phyloP scores from a whole-genome alignment of 192 early-diverging fungal genomes.

The Podila horticola region DNA sequence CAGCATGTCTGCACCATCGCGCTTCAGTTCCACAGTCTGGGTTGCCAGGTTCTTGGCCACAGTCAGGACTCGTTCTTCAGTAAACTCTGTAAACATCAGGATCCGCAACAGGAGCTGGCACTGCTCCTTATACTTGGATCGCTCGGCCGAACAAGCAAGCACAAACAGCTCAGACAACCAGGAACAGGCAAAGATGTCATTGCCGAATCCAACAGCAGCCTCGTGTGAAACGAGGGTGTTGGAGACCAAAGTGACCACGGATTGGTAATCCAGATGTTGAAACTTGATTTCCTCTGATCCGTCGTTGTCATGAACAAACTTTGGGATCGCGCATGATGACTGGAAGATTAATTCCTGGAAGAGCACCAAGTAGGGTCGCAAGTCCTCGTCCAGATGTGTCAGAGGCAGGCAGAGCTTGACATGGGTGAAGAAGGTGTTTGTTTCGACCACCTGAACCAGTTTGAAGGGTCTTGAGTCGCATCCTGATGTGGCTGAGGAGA shows the following conservation, averaged over 20 bases:
- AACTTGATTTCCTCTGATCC: constrained; percentile 31
- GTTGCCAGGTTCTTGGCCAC: constrained; percentile 75
- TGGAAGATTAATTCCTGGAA: constrained; percentile 84
- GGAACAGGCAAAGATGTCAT: constrained; percentile 54
- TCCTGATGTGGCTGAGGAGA: constrained; percentile 23
- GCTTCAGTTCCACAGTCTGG: constrained; percentile 72
- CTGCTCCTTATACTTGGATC: constrained; percentile 44
- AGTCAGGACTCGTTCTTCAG: constrained; percentile 74
- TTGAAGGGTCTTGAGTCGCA: constrained; percentile 56
- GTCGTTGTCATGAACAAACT: constrained; percentile 50
- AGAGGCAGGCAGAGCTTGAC: constrained; percentile 66
- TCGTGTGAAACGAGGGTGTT: constrained; percentile 58
- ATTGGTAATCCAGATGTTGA: constrained; percentile 51
- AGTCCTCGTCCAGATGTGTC: constrained; percentile 59
- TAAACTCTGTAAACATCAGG: constrained; percentile 74
- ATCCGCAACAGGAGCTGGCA: constrained; percentile 61
- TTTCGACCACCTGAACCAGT: constrained; percentile 66
- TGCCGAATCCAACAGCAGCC: constrained; percentile 57
- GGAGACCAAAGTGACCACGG: constrained; percentile 50
- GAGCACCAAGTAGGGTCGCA: constrained; percentile 76
- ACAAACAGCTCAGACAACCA: constrained; percentile 71
- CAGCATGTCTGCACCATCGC: constrained; percentile 69
- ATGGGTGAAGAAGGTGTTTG: constrained; percentile 75
- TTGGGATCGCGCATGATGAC: constrained; percentile 61
- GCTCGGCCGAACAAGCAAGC: constrained; percentile 53